A percentile compares a stretch with the other conserved stretches of the same genome.
Evolutionary conservation across 2,329 filamentous ascomycete species (phyloP).

Genomic region (Aspergillus ibericus): DNA sequence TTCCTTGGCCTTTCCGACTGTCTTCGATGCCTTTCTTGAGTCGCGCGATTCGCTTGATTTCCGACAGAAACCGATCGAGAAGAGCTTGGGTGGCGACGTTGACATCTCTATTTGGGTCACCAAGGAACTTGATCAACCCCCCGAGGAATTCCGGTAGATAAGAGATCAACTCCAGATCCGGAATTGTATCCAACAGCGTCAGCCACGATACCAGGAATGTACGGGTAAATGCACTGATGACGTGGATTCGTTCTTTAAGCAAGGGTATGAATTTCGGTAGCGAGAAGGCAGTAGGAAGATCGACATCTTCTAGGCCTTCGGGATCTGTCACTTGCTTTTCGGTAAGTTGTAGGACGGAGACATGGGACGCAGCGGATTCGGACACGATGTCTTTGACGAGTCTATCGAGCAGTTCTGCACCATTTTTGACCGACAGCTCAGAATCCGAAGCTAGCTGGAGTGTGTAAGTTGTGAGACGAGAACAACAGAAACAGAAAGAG

Average conservation of each 20-base stretch:
- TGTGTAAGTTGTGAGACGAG: constrained; percentile 15
- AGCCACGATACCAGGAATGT: constrained; percentile 98
- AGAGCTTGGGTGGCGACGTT: constrained; percentile 87
- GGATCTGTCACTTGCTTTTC: constrained; percentile 49
- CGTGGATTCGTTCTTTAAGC: constrained; percentile 89
- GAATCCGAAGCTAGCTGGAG: constrained; percentile 86
- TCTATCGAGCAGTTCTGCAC: constrained; percentile 89
- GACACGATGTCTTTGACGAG: constrained; percentile 95
- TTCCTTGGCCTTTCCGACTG: constrained; percentile 69
- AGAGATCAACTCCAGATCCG: constrained; percentile 89
- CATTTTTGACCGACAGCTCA: constrained; percentile 96
- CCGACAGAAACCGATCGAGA: constrained; percentile 83
- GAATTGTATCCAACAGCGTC: constrained; percentile 89
- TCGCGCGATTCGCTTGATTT: constrained; percentile 91
- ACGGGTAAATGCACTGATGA: constrained; percentile 89
- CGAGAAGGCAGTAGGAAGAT: constrained; percentile 86
- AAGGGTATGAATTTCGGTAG: constrained; percentile 87
- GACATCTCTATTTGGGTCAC: constrained; percentile 90
- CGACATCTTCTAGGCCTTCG: constrained; percentile 38
- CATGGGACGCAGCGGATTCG: constrained; percentile 90
- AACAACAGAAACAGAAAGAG: background rate
- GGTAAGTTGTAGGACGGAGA: constrained; percentile 75
- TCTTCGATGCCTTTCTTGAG: constrained; percentile 91
- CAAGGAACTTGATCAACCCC: constrained; percentile 86
- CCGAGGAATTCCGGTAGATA: constrained; percentile 89